phyloP scores from a whole-genome alignment of 768 basidiomycete species.

The Mycena vitilis region DNA sequence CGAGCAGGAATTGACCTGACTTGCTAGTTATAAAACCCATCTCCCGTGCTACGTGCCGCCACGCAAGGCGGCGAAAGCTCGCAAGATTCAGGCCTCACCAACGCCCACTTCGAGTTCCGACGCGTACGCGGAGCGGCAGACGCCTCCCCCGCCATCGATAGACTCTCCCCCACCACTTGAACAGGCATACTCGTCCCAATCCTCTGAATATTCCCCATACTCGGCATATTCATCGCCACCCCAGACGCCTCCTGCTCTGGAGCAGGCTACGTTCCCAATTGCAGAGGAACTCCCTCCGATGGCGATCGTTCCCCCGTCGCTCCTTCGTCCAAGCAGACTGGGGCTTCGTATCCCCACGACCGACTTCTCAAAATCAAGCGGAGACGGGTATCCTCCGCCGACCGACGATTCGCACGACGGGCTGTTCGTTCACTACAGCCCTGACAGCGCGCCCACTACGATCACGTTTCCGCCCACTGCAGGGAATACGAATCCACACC shows the following conservation, averaged over 20 bases:
- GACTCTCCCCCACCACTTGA: slow-evolving; percentile 13
- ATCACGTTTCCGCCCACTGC: too few species aligned
- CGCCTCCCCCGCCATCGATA: background rate
- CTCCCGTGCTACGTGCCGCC: background rate
- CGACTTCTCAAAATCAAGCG: background rate
- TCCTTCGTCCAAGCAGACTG: background rate
- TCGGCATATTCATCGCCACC: slow-evolving; percentile 1
- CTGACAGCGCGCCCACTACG: background rate
- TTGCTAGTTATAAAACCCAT: slow-evolving; percentile 18
- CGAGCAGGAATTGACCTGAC: background rate
- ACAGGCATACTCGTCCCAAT: slow-evolving; percentile 2
- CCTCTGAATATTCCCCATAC: slow-evolving; percentile 11
- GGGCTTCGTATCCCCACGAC: background rate
- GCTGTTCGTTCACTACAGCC: background rate
- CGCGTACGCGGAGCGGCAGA: background rate
- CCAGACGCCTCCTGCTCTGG: background rate
- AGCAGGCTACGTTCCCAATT: background rate
- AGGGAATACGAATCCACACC: too few species aligned
- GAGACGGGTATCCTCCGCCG: background rate
- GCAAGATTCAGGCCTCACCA: background rate
- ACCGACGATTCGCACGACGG: background rate
- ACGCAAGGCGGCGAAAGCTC: background rate
- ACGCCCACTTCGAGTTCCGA: background rate
- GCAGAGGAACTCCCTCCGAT: background rate
- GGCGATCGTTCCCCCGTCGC: background rate